These are phyloP conservation scores for Bothriochloa decipiens DNA, from an alignment of 176 grass and related monocot genomes.

Conservation along the genomic window DNA sequence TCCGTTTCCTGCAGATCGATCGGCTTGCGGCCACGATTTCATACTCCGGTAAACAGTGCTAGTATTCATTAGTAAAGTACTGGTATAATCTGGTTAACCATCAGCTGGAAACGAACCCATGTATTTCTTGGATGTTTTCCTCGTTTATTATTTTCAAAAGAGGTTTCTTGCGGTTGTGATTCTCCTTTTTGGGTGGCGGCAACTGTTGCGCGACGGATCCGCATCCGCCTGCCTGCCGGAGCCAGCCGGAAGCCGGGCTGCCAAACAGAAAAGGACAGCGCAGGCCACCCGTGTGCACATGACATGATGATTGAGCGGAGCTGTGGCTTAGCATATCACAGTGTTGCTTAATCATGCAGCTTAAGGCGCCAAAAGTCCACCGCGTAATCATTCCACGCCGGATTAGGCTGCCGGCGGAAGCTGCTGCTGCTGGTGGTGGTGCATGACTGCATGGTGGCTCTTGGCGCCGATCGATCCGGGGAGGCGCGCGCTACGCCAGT, in stretches of 20 bases:
- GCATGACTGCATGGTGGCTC: slow-evolving; percentile 2
- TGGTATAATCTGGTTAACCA: too few relatives aligned
- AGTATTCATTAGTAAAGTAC: too few relatives aligned
- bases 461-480: not conserved
- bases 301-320: slow-evolving; percentile 50
- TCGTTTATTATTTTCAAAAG: too few relatives aligned
- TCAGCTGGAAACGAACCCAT: too few relatives aligned
- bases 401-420: slow-evolving; percentile 29
- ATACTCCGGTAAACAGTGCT: too few relatives aligned
- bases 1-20: not conserved
- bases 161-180: not conserved
- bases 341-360: slow-evolving; percentile 48
- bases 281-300: slow-evolving; percentile 59
- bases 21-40: not conserved
- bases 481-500: not conserved
- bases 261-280: slow-evolving; percentile 51
- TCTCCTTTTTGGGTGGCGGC: not conserved
- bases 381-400: slow-evolving; percentile 47
- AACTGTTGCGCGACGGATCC: slow-evolving; percentile 27
- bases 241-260: not conserved
- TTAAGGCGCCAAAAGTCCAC: slow-evolving; percentile 48
- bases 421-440: not conserved
- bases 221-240: not conserved
- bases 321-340: not conserved
- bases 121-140: not conserved